These are phyloP conservation scores for Megacollybia marginata DNA, from an alignment of 768 basidiomycete genomes.

Conservation along the genomic window DNA sequence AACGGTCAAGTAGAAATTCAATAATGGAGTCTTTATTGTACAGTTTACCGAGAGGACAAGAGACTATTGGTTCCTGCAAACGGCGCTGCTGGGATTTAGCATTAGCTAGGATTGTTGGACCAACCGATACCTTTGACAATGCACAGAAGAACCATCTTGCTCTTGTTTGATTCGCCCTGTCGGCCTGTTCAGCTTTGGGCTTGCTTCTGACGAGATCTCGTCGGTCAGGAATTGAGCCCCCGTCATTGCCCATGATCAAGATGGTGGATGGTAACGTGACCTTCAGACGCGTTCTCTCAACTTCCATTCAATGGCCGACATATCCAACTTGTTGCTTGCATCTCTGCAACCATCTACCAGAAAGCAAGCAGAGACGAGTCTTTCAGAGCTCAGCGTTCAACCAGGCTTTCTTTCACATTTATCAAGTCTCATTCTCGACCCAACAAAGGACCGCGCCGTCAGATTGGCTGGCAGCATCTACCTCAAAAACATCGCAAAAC, in stretches of 20 bases:
- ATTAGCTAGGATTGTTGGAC: no score
- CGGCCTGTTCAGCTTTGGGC: conserved; percentile 80
- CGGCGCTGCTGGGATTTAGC: conserved; percentile 42
- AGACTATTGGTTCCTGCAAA: conserved; percentile 85
- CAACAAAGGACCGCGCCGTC: conserved; percentile 58
- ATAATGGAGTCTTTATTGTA: conserved; percentile 96
- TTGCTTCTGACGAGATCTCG: conserved; percentile 70
- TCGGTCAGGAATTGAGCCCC: conserved; percentile 82
- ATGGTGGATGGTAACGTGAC: not conserved
- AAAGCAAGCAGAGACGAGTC: conserved; percentile 76
- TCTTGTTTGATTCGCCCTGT: conserved; percentile 83
- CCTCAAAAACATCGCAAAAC: conserved; percentile 86
- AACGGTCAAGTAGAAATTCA: conserved; percentile 79
- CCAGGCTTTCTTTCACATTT: conserved; percentile 76
- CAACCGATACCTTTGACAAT: conserved; percentile 65
- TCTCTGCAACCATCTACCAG: conserved; percentile 63
- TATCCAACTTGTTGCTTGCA: conserved; percentile 62
- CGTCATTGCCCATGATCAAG: conserved; percentile 73
- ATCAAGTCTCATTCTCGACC: conserved; percentile 68
- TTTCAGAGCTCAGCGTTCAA: conserved; percentile 60
- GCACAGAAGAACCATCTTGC: conserved; percentile 93
- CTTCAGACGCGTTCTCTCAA: no score
- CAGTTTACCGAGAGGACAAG: conserved; percentile 86
- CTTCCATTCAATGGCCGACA: conserved; percentile 46
- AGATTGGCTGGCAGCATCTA: conserved; percentile 83